Percentiles rank a stretch among this genome's conserved stretches.
These are phyloP conservation scores for Pseudocercospora macadamiae DNA, from an alignment of 2,329 filamentous ascomycete species.

Conservation along the genomic window DNA sequence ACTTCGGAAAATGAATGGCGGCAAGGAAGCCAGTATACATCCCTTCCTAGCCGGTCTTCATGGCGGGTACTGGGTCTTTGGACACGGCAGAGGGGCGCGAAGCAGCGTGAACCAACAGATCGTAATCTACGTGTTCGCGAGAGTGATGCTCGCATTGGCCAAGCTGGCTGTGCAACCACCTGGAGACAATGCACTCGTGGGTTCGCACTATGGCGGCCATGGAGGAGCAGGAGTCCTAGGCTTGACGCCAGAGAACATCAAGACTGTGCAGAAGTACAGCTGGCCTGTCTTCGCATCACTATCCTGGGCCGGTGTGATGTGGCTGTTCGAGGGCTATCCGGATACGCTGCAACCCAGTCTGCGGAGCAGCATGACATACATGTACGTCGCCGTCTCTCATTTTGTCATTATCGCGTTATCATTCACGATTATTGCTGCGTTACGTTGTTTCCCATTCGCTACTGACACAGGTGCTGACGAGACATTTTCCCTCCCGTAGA, in stretches of 20 bases:
- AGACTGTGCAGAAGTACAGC: conserved; percentile 61
- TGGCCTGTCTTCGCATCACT: conserved; percentile 92
- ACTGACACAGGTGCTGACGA: conserved; percentile 38
- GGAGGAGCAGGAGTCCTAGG: conserved; percentile 48
- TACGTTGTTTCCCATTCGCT: conserved; percentile 11
- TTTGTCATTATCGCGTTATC: conserved; percentile 14
- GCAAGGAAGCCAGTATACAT: conserved; percentile 73
- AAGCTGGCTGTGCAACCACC: conserved; percentile 74
- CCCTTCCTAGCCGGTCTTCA: conserved; percentile 83
- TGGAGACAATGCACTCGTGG: conserved; percentile 42
- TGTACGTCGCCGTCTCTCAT: conserved; percentile 62
- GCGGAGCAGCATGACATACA: conserved; percentile 95
- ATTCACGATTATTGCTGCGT: too few relatives aligned
- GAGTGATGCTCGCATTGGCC: conserved; percentile 81
- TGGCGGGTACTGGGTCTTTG: conserved; percentile 93
- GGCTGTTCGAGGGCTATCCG: conserved; percentile 88
- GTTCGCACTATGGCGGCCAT: conserved; percentile 42
- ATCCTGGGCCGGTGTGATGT: conserved; percentile 95
- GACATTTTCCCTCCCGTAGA: conserved; percentile 44
- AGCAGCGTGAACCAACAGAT: conserved; percentile 93
- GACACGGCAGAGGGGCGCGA: conserved; percentile 65
- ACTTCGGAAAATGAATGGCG: conserved; percentile 59
- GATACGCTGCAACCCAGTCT: conserved; percentile 89
- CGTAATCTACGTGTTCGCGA: conserved; percentile 95
- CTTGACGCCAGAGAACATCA: conserved; percentile 43